Evolutionary conservation across 176 grass and related monocot species (phyloP), one percentile per base, ranked within the genome.

Genomic region (Leersia perrieri): DNA sequence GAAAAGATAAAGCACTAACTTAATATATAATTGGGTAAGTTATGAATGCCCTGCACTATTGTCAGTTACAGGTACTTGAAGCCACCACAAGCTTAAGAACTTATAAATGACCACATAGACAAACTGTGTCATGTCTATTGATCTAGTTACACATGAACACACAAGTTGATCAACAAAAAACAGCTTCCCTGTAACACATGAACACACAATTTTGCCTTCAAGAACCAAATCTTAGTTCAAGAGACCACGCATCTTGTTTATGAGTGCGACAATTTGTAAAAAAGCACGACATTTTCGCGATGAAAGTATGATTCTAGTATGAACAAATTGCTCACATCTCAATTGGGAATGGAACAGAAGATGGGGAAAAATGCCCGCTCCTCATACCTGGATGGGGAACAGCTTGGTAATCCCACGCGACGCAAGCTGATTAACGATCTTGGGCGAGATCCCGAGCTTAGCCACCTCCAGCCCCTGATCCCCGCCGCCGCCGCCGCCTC

Each of bases 351-450:
- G 20, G n/a, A 39, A 40, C 60, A 8, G 15, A 32, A 18, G 53
- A 58, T 25, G 7, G 20, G 53, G 7, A 2, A 62, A 2, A 62
- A 29, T 8, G 15, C 36, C 63, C 5, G 33, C 3, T 60, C 34
- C 9, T 13, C 34, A 44, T 70, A 99, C 97, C 93, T 99, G 97
- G 73, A 99, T 99, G 10, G 97, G 97, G 63, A 99, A 99, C 57
- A 99, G 97, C 93, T 85, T 99, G 81, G 85, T 91, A 76, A 99
- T 99, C 49, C 93, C 97, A 78, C 60, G 81, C 15, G 3, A 34
- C 0, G 93, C 79, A 20, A 99, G 97, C 32, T 67, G 55, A 3
- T 79, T 40, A 1, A 96, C 90, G 77, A 99, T 99, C 84, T 96
- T 81, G 5, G 67, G 8, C n/a, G 97, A 88, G 76, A 99, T 99